These are phyloP conservation scores for Trichoderma gracile DNA, from an alignment of 2,329 filamentous ascomycete genomes.

Conservation along the genomic window DNA sequence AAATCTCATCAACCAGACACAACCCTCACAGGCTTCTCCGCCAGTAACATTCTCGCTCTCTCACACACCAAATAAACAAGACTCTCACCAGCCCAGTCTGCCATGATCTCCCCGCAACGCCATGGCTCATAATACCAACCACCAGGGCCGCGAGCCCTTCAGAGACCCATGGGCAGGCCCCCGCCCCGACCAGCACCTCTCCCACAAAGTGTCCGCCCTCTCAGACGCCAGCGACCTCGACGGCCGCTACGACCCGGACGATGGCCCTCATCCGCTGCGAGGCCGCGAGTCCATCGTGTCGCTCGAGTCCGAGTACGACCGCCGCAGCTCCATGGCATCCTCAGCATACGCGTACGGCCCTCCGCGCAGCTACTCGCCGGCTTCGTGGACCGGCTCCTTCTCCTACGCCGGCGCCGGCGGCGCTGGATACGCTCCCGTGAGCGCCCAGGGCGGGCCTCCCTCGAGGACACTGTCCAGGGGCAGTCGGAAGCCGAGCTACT, in stretches of 20 bases:
- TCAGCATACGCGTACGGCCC: constrained; percentile 22
- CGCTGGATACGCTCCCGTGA: constrained; percentile 35
- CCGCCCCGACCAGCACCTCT: constrained; percentile 30
- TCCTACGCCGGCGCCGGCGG: constrained; percentile 30
- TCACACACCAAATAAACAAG: too few species aligned
- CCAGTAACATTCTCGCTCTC: background rate
- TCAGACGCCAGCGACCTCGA: constrained; percentile 38
- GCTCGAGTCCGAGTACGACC: constrained; percentile 26
- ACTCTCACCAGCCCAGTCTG: constrained; percentile 23
- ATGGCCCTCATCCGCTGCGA: constrained; percentile 33
- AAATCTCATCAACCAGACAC: background rate
- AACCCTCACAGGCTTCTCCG: background rate
- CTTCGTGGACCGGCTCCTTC: constrained; percentile 35
- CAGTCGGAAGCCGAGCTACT: constrained; percentile 33
- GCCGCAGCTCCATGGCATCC: constrained; percentile 25
- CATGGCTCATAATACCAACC: constrained; percentile 38
- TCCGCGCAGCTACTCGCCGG: constrained; percentile 30
- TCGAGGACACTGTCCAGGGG: constrained; percentile 32
- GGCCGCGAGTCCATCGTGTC: constrained; percentile 32
- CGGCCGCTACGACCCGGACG: constrained; percentile 33
- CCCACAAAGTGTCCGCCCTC: constrained; percentile 39
- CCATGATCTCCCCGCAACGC: constrained; percentile 31
- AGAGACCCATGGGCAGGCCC: constrained; percentile 29
- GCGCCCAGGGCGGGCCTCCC: constrained; percentile 25
- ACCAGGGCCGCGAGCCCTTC: constrained; percentile 36